phyloP scores from a whole-genome alignment of 2,329 filamentous ascomycete species.

The Calonectria multiphialidica region DNA sequence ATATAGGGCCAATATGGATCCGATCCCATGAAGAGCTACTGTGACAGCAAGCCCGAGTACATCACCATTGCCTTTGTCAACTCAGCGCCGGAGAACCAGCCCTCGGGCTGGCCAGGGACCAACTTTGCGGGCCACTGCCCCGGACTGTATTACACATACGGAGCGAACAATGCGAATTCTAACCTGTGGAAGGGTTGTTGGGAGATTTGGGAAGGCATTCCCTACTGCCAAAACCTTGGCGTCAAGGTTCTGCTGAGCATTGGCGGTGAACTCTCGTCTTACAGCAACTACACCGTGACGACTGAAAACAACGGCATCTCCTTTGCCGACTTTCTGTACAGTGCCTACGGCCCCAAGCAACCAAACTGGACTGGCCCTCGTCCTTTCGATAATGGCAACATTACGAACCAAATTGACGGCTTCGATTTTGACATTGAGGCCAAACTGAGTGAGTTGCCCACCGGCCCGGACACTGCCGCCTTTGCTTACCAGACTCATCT shows the following conservation, averaged over 20 bases:
- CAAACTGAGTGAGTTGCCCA: conserved; percentile 43
- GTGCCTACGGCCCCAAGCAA: conserved; percentile 54
- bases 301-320: conserved; percentile 46
- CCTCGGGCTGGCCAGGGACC: conserved; percentile 51
- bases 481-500: conserved; percentile 2
- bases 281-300: conserved; percentile 50
- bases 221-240: conserved; percentile 54
- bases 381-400: conserved; percentile 51
- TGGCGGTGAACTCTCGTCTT: conserved; percentile 47
- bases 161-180: conserved; percentile 32
- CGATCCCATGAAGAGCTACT: conserved; percentile 50
- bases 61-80: conserved; percentile 55
- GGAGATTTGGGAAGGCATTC: conserved; percentile 53
- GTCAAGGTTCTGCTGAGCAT: conserved; percentile 59
- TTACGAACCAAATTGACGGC: conserved; percentile 46
- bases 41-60: conserved; percentile 52
- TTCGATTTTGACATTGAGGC: conserved; percentile 58
- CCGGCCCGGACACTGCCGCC: neutral
- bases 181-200: conserved; percentile 51
- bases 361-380: conserved; percentile 48
- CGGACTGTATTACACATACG: conserved; percentile 39
- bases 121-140: conserved; percentile 56
- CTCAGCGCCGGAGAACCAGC: conserved; percentile 50
- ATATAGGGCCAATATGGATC: conserved; percentile 50
- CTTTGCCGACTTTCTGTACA: conserved; percentile 55